phyloP scores from a whole-genome alignment of 2,329 filamentous ascomycete genomes.

The Ophiostoma ulmi region DNA sequence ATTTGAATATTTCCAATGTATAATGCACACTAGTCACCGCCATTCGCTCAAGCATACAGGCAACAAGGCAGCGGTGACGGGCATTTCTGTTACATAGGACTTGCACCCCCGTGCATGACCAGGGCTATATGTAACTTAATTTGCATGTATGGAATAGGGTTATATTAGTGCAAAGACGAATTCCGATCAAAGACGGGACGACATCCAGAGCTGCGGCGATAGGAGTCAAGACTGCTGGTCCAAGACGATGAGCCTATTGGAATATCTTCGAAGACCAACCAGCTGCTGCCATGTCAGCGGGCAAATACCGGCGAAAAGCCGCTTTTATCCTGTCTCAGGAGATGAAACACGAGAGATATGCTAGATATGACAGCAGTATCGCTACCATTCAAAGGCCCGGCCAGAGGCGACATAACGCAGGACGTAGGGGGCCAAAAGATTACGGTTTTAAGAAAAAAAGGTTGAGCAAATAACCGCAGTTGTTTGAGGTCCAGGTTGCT shows the following conservation, averaged over 20 bases:
- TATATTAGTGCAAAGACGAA: not conserved
- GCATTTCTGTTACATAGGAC: not conserved
- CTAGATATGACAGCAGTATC: not conserved
- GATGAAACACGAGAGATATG: not conserved
- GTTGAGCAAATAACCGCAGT: not conserved
- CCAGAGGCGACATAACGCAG: not conserved
- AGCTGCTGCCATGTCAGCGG: slow-evolving; percentile 4
- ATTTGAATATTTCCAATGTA: not conserved
- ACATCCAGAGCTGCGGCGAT: not conserved
- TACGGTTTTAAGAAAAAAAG: not conserved
- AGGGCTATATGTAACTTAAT: not conserved
- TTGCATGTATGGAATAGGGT: not conserved
- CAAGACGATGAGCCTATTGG: not conserved
- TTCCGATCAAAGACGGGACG: not conserved
- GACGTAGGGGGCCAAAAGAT: not conserved
- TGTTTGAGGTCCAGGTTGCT: not conserved
- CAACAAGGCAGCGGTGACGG: slow-evolving; percentile 1
- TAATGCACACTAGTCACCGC: not conserved
- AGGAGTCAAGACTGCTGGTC: not conserved
- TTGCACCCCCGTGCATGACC: slow-evolving; percentile 2
- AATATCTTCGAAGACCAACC: not conserved
- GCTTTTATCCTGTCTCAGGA: not conserved
- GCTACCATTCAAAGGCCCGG: no score
- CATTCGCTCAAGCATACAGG: not conserved
- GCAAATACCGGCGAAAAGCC: not conserved